Conservation (phyloP, 2,329 filamentous ascomycete species). For the Pseudopyricularia cyperi region DNA sequence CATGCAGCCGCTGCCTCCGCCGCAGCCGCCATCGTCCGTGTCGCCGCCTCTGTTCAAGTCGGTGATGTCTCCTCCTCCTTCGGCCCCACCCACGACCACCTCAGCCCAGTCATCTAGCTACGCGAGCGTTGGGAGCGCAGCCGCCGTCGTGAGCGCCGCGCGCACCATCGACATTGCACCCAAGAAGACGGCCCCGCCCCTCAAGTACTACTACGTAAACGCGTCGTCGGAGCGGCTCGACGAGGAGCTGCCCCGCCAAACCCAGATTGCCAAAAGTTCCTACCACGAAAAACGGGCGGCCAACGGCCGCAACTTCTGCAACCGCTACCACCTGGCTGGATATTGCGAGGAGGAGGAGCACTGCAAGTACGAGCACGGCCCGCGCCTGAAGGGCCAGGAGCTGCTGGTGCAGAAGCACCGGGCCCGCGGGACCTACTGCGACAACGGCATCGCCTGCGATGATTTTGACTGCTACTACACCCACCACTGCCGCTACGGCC, state of each 20-base stretch:
- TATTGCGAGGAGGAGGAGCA: constrained; percentile 8
- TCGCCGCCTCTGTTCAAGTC: constrained; percentile 11
- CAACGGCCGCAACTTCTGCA: constrained; percentile 10
- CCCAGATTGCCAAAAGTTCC: constrained; percentile 4
- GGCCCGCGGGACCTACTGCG: constrained; percentile 9
- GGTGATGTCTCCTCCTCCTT: not conserved
- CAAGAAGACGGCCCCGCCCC: constrained; percentile 8
- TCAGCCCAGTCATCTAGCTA: not conserved
- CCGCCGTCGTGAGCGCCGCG: not conserved
- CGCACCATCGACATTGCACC: constrained; percentile 14
- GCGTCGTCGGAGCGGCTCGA: constrained; percentile 17
- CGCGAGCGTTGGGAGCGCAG: not conserved
- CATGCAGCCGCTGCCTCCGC: not conserved
- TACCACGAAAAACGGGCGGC: constrained; percentile 6
- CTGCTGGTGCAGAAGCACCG: constrained; percentile 9
- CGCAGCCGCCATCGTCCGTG: not conserved
- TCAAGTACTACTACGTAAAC: constrained; percentile 16
- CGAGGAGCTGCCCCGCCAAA: constrained; percentile 12
- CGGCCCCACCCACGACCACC: not conserved
- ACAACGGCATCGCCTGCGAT: constrained; percentile 6
- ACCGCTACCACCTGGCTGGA: constrained; percentile 9
- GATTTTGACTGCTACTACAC: constrained; percentile 9
- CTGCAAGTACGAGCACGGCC: constrained; percentile 11
- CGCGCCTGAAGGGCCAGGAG: constrained; percentile 7
- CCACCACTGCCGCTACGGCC: constrained; percentile 11